Evolutionary conservation across 1,139 yeast genomes (phyloP), one percentile per base, ranked within the genome.

Genomic region (Taphrina pruni): DNA sequence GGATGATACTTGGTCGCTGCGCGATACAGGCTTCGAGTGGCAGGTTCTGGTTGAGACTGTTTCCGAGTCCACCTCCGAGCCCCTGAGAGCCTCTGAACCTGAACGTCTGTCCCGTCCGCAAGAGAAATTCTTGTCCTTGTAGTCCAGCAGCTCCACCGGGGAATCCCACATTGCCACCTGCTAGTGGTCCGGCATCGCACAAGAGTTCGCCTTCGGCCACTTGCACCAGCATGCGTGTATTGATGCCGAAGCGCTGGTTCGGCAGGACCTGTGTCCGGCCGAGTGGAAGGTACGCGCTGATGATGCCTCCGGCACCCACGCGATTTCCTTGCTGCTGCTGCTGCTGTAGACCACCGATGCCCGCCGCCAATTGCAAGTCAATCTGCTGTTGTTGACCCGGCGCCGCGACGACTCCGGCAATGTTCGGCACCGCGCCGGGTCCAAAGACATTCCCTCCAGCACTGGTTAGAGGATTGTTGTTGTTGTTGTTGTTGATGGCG

Each of bases 271-370:
- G 60, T 8, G 50, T 39, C 12, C 60, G 60, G n/a, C 60, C 60
- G 6, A 20, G 36, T n/a, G 50, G 50, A 5, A 56, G 50, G 26
- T 12, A 50, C 6, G 4, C 48, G 32, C 32, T 26, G n/a, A 1
- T n/a, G 36, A 50, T 26, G 9, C 97, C 86, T 35, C 92, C 93
- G 66, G 50, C 46, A 4, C 58, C 58, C 14, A 54, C 9, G 11
- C 43, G 58, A n/a, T 26, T 26, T 2, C 58, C 58, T 9, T 26
- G 39, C 21, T 32, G 26, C 4, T 4, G 32, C 32, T 2, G 32
- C 32, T 26, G 32, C 32, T 26, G 32, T 26, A 4, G 32, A 26
- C 32, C 32, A 14, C 36, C 43, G 11, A 35, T 54, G 58, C 21
- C 17, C 9, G 54, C 54, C 32, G 32, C 32, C 32, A 26, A 26